Percentiles rank a stretch among this genome's conserved stretches.
phyloP scores from a whole-genome alignment of 768 basidiomycete genomes.

The Dioszegia aurantiaca region DNA sequence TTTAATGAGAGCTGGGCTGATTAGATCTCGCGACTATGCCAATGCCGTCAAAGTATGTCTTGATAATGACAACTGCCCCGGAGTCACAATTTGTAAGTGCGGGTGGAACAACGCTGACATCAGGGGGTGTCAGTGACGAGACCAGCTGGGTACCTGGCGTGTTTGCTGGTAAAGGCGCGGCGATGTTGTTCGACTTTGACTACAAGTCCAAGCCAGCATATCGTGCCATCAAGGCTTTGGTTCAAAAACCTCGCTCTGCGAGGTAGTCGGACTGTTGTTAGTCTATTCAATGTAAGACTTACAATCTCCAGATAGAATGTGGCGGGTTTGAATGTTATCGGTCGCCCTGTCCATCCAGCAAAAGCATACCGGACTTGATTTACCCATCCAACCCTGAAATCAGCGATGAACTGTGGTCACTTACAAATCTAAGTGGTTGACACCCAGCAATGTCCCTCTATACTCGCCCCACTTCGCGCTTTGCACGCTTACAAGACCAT shows the following conservation, averaged over 20 bases:
- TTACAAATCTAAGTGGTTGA: constrained; percentile 69
- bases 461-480: constrained; percentile 94
- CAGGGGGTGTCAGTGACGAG: constrained; percentile 31
- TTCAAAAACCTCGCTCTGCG: constrained; percentile 47
- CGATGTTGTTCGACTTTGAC: constrained; percentile 26
- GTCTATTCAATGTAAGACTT: constrained; percentile 16
- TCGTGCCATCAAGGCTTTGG: constrained; percentile 8
- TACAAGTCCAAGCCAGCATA: constrained; percentile 36
- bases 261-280: constrained; percentile 44
- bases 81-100: constrained; percentile 33
- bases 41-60: constrained; percentile 30
- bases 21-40: constrained; percentile 34
- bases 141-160: constrained; percentile 41
- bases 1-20: background rate
- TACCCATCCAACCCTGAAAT: constrained; percentile 72
- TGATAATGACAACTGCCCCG: constrained; percentile 34
- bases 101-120: background rate
- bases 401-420: constrained; percentile 13
- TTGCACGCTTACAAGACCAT: constrained; percentile 84
- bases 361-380: constrained; percentile 84
- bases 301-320: constrained; percentile 81
- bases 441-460: constrained; percentile 82
- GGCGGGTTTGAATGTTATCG: constrained; percentile 86
- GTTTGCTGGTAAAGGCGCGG: constrained; percentile 33
- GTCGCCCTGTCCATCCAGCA: constrained; percentile 80